phyloP scores from a whole-genome alignment of 768 basidiomycete species.

The Russula compacta region DNA sequence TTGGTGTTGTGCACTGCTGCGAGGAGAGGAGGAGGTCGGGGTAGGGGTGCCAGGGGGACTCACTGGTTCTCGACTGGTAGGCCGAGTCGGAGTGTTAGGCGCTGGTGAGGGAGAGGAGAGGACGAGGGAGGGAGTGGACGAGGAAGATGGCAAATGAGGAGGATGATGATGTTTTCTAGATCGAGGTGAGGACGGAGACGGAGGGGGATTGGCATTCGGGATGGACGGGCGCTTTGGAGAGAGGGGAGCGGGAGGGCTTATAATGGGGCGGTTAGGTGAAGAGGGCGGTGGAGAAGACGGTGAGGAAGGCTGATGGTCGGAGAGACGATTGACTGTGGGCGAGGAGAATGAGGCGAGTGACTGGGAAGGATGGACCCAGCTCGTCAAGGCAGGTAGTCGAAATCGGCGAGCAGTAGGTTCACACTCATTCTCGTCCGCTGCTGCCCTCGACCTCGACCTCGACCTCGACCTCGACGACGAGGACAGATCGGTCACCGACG shows the following conservation, averaged over 20 bases:
- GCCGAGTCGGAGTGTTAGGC: slow-evolving; percentile 10
- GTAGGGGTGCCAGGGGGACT: slow-evolving; percentile 43
- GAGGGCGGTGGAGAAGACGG: slow-evolving; percentile 41
- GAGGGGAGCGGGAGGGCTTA: slow-evolving; percentile 28
- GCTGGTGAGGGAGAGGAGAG: slow-evolving; percentile 2
- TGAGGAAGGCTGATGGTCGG: slow-evolving; percentile 44
- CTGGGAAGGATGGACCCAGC: slow-evolving; percentile 57
- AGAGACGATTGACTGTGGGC: slow-evolving; percentile 55
- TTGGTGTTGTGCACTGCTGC: slow-evolving; percentile 15
- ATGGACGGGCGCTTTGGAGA: slow-evolving; percentile 21
- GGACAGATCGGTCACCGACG: slow-evolving; percentile 31
- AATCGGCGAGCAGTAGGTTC: slow-evolving; percentile 13
- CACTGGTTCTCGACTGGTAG: slow-evolving; percentile 27
- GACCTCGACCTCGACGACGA: slow-evolving; percentile 15
- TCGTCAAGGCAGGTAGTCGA: slow-evolving; percentile 45
- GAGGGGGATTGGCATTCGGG: slow-evolving; percentile 19
- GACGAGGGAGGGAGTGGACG: slow-evolving; percentile 12
- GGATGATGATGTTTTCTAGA: slow-evolving; percentile 22
- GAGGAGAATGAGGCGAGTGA: slow-evolving; percentile 67
- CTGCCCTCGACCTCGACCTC: too few relatives aligned
- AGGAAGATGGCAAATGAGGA: slow-evolving; percentile 19
- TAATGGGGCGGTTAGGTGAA: slow-evolving; percentile 40
- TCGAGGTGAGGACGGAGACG: slow-evolving; percentile 20
- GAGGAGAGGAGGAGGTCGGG: slow-evolving; percentile 33
- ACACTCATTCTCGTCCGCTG: too few relatives aligned